These are phyloP conservation scores for Ambrosia hybrid DNA, from an alignment of 140 eudicot species.

Conservation along the genomic window DNA sequence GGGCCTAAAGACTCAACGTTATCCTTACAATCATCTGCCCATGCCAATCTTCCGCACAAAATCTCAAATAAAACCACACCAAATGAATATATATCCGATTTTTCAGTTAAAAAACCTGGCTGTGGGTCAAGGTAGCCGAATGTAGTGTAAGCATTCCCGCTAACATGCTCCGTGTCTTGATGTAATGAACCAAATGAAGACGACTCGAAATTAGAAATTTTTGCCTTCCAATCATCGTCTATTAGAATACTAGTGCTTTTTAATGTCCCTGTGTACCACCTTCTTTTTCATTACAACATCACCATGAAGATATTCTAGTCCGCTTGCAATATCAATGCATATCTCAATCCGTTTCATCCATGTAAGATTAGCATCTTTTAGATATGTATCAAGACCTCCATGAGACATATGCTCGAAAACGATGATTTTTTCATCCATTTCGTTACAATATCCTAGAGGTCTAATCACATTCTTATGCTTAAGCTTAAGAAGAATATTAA, in stretches of 20 bases:
- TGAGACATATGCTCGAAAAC: conserved; percentile 1
- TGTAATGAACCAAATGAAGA: background rate
- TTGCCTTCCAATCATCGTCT: conserved; percentile 11
- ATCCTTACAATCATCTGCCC: no score
- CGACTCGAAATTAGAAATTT: background rate
- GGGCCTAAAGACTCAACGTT: no score
- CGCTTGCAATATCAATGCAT: conserved; percentile 7
- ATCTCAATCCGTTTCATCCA: conserved; percentile 7
- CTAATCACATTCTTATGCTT: conserved; percentile 1
- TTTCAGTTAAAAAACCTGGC: no score
- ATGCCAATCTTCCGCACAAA: no score
- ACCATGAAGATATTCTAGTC: background rate
- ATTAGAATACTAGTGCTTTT: conserved; percentile 4
- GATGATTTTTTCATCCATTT: background rate
- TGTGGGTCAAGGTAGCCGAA: no score
- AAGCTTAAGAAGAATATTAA: background rate
- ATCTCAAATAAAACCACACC: no score
- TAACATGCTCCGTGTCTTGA: background rate
- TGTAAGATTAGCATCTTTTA: background rate
- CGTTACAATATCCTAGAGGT: background rate
- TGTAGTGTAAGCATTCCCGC: no score
- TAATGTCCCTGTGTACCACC: conserved; percentile 1
- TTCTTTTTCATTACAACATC: background rate
- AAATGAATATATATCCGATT: no score
- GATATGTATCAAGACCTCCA: conserved; percentile 9